phyloP scores from a whole-genome alignment of 805 yeast genomes.

The Spathaspora passalidarum region DNA sequence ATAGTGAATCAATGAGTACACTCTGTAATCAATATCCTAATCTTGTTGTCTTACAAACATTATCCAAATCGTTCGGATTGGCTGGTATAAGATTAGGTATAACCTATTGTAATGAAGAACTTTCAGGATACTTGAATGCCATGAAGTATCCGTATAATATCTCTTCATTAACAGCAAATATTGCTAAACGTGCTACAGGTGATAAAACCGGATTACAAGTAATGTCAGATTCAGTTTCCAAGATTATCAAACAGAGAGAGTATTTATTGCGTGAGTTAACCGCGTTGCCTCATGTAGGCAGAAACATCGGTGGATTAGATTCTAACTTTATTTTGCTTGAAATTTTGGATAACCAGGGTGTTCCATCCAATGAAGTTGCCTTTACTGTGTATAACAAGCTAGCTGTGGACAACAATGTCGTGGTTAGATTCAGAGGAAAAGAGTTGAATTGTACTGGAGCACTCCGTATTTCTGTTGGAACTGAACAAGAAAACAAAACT shows the following conservation, averaged over 20 bases:
- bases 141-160: conserved; percentile 97
- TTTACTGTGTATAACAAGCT: conserved; percentile 58
- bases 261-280: conserved; percentile 53
- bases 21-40: conserved; percentile 80
- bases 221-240: conserved; percentile 55
- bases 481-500: conserved; percentile 63
- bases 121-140: conserved; percentile 72
- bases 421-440: conserved; percentile 85
- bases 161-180: conserved; percentile 71
- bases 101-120: conserved; percentile 58
- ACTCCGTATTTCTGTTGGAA: conserved; percentile 84
- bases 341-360: conserved; percentile 57
- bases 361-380: conserved; percentile 70
- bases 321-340: conserved; percentile 82
- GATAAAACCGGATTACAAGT: conserved; percentile 46
- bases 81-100: conserved; percentile 93
- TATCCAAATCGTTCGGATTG: conserved; percentile 92
- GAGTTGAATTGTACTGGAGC: conserved; percentile 90
- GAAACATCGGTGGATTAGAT: conserved; percentile 77
- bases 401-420: conserved; percentile 74
- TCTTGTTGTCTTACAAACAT: conserved; percentile 83
- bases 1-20: conserved; percentile 56
- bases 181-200: conserved; percentile 73
- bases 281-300: conserved; percentile 61
- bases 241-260: conserved; percentile 54